Evolutionary conservation across 2,329 filamentous ascomycete species (phyloP).

Genomic region (Coniochaeta prunicola): DNA sequence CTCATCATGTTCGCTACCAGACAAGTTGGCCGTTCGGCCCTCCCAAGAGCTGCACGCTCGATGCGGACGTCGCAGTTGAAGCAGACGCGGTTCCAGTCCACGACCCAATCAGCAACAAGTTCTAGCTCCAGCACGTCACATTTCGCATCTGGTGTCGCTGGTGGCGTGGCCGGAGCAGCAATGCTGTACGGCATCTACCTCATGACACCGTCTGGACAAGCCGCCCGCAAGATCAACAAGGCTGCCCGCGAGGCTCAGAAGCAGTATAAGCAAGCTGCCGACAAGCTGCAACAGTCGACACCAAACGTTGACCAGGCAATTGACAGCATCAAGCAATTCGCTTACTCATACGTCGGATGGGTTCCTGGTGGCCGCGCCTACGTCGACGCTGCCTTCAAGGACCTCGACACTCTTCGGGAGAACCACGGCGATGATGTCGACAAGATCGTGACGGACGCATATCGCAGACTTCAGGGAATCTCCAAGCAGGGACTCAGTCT

Average conservation of each 20-base stretch:
- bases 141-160: slow-evolving; percentile 32
- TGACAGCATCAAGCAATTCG: slow-evolving; percentile 56
- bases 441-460: slow-evolving; percentile 58
- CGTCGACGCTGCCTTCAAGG: slow-evolving; percentile 62
- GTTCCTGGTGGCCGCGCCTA: slow-evolving; percentile 64
- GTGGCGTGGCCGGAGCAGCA: slow-evolving; percentile 34
- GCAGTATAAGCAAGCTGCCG: slow-evolving; percentile 52
- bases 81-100: slow-evolving; percentile 34
- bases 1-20: slow-evolving; percentile 22
- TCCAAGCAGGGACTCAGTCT: slow-evolving; percentile 53
- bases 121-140: slow-evolving; percentile 20
- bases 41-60: slow-evolving; percentile 17
- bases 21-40: slow-evolving; percentile 19
- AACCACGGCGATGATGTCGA: slow-evolving; percentile 67
- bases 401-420: slow-evolving; percentile 59
- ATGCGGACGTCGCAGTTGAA: slow-evolving; percentile 17
- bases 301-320: slow-evolving; percentile 62
- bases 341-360: slow-evolving; percentile 62
- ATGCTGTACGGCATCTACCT: slow-evolving; percentile 36
- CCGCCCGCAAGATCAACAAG: slow-evolving; percentile 36
- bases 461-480: slow-evolving; percentile 57
- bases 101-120: slow-evolving; percentile 9
- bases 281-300: slow-evolving; percentile 53
- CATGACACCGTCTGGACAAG: slow-evolving; percentile 34
- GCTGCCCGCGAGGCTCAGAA: slow-evolving; percentile 46